phyloP scores from a whole-genome alignment of 2,329 filamentous ascomycete genomes.

The Microcera coccophila region DNA sequence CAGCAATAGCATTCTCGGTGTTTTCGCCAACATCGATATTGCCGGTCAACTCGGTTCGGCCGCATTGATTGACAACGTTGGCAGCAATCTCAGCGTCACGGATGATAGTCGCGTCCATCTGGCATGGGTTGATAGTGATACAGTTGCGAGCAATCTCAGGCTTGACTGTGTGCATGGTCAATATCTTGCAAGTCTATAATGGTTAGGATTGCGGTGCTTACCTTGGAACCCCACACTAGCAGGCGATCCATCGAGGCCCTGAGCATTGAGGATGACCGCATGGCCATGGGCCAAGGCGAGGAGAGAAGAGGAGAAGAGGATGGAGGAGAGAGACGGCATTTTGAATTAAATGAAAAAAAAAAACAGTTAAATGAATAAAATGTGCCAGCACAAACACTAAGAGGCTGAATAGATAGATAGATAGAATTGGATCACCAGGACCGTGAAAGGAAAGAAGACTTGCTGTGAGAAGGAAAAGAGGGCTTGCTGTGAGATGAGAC shows the following conservation, averaged over 20 bases:
- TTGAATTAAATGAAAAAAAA: slow-evolving; percentile 7
- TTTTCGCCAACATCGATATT: slow-evolving; percentile 59
- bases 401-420: slow-evolving; percentile 5
- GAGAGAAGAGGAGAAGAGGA: slow-evolving; percentile 15
- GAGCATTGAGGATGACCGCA: slow-evolving; percentile 45
- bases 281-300: slow-evolving; percentile 31
- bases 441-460: slow-evolving; percentile 9
- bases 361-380: no score
- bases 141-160: slow-evolving; percentile 57
- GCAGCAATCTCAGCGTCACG: slow-evolving; percentile 50
- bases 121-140: slow-evolving; percentile 61
- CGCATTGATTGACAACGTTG: slow-evolving; percentile 57
- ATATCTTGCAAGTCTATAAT: neutral
- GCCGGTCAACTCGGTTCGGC: slow-evolving; percentile 56
- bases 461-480: slow-evolving; percentile 6
- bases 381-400: slow-evolving; percentile 20
- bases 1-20: slow-evolving; percentile 49
- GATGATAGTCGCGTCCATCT: slow-evolving; percentile 63
- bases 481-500: slow-evolving; percentile 6
- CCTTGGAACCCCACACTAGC: slow-evolving; percentile 49
- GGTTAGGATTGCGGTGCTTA: slow-evolving; percentile 10
- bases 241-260: slow-evolving; percentile 44
- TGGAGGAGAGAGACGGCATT: slow-evolving; percentile 16
- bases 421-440: slow-evolving; percentile 24
- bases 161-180: slow-evolving; percentile 38